Base-by-base conservation (phyloP, 2,329 filamentous ascomycete genomes). In the Intubia oerlemansii region DNA sequence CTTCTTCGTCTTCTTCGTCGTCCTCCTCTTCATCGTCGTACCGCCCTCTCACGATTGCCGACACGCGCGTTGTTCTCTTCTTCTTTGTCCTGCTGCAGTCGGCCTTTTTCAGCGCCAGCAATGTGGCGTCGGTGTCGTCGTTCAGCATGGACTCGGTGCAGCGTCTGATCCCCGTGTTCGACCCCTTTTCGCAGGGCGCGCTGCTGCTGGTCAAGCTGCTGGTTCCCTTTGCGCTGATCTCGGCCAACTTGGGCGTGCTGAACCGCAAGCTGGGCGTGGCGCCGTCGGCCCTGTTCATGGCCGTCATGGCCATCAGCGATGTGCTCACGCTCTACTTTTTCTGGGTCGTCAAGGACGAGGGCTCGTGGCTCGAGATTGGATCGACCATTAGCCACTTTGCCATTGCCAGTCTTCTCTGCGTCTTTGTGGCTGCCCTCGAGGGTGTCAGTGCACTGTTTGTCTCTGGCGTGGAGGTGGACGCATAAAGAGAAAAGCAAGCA, bases 321-420 rank as follows among this genome's bases (percentile, higher is more conserved):
- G 68, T 92, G 28, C 61, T 95, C 46, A 95, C 88, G 4, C 59
- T 98, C 29, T 80, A 88, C 42, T 98, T 98, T 57, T 98, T 98
- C 53, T 98, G 80, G 70, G 80, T 92, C 42, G 88, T 98, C 25
- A 78, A 77, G 43, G 88, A 98, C 41, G 88, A 98, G 47, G 88
- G 88, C 0, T 88, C 77, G 14, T 98, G 88, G 88, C 54, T 98
- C 34, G 88, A 98, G 46, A 98, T 98, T 45, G 88, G 88, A 18
- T 91, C 81, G 17, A 93, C 81, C 4, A 98, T 98, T 39, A 91
- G 70, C 43, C 84, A 95, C 48, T 98, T 95, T 50, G 70, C 72
- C 35, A 95, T 98, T 52, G 85, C 82, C 12, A 93, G 81, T 49
- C 49, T 80, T 40, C 46, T 95, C 25, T 88, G 82, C 40, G 72